Evolutionary conservation across 129 eudicot genomes (phyloP), one percentile per base, ranked within the genome.

Genomic region (Flaveria robusta): DNA sequence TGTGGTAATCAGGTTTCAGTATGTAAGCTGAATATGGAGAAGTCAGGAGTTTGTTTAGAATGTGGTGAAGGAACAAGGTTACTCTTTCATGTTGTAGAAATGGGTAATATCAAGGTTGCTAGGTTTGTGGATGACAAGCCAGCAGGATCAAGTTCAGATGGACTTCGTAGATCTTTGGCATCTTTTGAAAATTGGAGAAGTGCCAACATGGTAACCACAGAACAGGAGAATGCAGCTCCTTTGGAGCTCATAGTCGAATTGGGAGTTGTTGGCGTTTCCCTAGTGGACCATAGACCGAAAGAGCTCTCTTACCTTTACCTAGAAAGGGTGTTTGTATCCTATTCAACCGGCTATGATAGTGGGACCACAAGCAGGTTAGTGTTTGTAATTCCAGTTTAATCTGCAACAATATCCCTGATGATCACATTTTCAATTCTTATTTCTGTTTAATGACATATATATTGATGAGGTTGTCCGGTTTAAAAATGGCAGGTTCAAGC

Each of bases 261-360:
- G 73, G 98, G 97, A 74, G 97, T 88, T 22, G 87, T 91, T 79
- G 98, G 98, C 31, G 74, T 94, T 79, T 94, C 98, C 56, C 64
- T 94, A 71, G 91, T 94, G 65, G 98, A 94, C 87, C 97, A 94
- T 74, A 87, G 84, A 81, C 98, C 98, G 63, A 91, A 86, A 86
- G 98, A 94, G 86, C 88, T 94, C 50, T 87, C 85, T 20, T 94
- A 88, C 77, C 75, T 94, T 76, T 94, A 91, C 83, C 81, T 94
- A 50, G 97, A 94, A 71, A 83, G 90, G 76, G 92, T 94, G 12
- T 86, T 82, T 54, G 65, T 91, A 46, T 91, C 98, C 47, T 94
- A 94, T 80, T 88, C 97, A 27, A 89, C 93, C 60, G 98, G 98
- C 64, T 94, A 91, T 24, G 97, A 87, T 86, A 85, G 90, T 58